Percentiles rank a stretch among this genome's conserved stretches.
Conservation (phyloP, 1,284 basidiomycete genomes). For the Trichosporon sp. region DNA sequence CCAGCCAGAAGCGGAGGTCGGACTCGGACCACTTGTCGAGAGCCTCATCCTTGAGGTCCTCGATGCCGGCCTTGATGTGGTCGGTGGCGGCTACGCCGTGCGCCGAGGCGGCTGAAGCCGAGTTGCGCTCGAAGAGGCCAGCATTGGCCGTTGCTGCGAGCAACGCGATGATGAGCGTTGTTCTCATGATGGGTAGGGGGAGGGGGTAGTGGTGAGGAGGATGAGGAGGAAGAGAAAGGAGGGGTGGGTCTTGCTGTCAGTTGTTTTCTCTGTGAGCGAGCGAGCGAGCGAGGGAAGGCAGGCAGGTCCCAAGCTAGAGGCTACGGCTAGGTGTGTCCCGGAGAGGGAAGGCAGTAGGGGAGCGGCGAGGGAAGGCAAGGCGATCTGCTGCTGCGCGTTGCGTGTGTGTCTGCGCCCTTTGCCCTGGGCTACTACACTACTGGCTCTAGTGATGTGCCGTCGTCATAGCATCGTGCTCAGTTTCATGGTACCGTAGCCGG, state of each 20-base stretch:
- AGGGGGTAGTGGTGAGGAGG: not conserved
- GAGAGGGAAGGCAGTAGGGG: too few relatives aligned
- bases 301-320: too few relatives aligned
- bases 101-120: not conserved
- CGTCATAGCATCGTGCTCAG: not conserved
- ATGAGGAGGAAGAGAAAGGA: not conserved
- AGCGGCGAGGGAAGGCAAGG: too few relatives aligned
- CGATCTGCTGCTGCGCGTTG: too few relatives aligned
- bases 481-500: not conserved
- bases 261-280: not conserved
- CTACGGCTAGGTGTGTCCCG: too few relatives aligned
- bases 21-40: conserved; percentile 66
- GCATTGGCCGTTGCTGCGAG: not conserved
- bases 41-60: conserved; percentile 41
- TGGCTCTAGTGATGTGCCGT: too few relatives aligned
- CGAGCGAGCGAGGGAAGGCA: too few relatives aligned
- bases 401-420: not conserved
- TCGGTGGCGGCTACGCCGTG: conserved; percentile 58
- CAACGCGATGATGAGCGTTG: conserved; percentile 1
- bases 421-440: not conserved
- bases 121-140: not conserved
- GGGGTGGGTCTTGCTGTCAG: not conserved
- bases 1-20: conserved; percentile 70
- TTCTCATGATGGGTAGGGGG: not conserved
- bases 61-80: conserved; percentile 60